Evolutionary conservation across 2,329 filamentous ascomycete species (phyloP).

Genomic region (Stachybotrys chartarum): DNA sequence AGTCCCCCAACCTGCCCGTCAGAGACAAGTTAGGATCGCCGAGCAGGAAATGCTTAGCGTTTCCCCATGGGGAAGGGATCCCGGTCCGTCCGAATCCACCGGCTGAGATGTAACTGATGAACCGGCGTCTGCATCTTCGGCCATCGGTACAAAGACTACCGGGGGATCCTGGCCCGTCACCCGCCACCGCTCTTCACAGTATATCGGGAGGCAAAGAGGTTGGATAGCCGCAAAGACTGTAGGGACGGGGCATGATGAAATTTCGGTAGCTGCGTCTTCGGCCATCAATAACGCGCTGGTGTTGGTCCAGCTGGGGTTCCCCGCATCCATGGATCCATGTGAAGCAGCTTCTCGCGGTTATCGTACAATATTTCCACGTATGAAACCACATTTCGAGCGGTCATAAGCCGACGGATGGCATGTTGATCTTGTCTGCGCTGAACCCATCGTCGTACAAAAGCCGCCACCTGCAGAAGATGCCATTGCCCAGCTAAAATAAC

Average conservation of each 20-base stretch:
- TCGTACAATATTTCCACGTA: neutral
- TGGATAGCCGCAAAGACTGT: too few relatives aligned
- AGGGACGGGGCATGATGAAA: neutral
- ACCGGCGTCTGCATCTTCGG: neutral
- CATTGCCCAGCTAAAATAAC: neutral
- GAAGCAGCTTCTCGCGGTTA: too few relatives aligned
- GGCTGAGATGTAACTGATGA: too few relatives aligned
- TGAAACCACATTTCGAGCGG: neutral
- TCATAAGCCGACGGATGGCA: too few relatives aligned
- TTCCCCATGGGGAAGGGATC: neutral
- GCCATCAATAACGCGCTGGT: neutral
- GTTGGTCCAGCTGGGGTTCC: neutral
- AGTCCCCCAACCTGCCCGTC: neutral
- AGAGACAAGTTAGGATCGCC: neutral
- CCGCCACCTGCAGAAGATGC: too few relatives aligned
- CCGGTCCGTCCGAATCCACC: neutral
- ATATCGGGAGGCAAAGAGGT: too few relatives aligned
- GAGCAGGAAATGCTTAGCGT: neutral
- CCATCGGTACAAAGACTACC: neutral
- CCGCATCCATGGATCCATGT: too few relatives aligned
- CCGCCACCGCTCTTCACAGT: too few relatives aligned
- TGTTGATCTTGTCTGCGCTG: too few relatives aligned
- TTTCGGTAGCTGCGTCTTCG: neutral
- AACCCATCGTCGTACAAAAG: too few relatives aligned
- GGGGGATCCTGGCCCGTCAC: too few relatives aligned